Conservation (phyloP, 768 basidiomycete genomes). For the Lactarius tabidus region DNA sequence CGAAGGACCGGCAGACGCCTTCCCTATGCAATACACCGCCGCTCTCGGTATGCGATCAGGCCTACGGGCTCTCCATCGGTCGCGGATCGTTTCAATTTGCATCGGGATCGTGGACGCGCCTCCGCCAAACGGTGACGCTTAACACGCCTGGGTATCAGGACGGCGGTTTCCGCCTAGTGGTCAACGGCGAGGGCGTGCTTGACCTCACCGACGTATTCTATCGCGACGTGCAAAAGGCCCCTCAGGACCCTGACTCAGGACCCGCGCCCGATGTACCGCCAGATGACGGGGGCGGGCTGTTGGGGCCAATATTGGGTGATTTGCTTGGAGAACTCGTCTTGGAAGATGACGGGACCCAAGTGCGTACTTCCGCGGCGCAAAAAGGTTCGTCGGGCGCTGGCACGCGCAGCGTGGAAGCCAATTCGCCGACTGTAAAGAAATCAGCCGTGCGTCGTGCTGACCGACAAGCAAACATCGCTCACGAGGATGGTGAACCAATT, state of each 20-base stretch:
- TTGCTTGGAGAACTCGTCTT: not conserved
- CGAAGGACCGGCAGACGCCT: constrained; percentile 61
- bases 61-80: constrained; percentile 72
- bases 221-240: constrained; percentile 33
- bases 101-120: constrained; percentile 63
- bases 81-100: constrained; percentile 65
- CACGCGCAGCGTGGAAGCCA: not conserved
- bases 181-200: constrained; percentile 56
- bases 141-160: constrained; percentile 73
- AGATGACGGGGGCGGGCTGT: constrained; percentile 1
- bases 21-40: constrained; percentile 54
- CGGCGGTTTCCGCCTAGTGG: constrained; percentile 58
- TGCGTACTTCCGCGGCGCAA: not conserved
- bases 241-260: not conserved
- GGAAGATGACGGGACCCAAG: not conserved
- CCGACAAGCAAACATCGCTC: not conserved
- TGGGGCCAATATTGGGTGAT: not conserved
- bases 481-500: constrained; percentile 26
- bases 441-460: not conserved
- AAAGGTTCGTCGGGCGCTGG: not conserved
- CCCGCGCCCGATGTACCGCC: constrained; percentile 28
- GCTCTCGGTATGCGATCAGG: constrained; percentile 55
- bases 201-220: constrained; percentile 58
- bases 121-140: constrained; percentile 63
- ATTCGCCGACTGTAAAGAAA: not conserved